A percentile compares a stretch with the other conserved stretches of the same genome.
Conservation (phyloP, 495 filamentous ascomycete genomes). For the Evernia prunastri region DNA sequence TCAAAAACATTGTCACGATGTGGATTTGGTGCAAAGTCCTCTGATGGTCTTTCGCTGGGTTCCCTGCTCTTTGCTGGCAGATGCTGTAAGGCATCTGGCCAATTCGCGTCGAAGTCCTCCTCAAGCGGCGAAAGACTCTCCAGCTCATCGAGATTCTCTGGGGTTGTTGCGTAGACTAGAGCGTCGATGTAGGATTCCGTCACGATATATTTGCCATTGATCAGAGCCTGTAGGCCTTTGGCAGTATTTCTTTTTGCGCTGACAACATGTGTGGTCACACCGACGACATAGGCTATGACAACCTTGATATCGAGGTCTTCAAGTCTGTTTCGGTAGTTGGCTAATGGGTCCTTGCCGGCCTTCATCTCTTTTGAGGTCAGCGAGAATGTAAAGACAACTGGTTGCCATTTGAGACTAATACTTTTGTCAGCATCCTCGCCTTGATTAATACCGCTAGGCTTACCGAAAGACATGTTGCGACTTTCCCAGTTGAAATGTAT, state of each 20-base stretch:
- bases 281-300: slow-evolving; percentile 59
- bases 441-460: slow-evolving; percentile 1
- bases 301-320: slow-evolving; percentile 86
- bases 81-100: slow-evolving; percentile 67
- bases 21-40: slow-evolving; percentile 62
- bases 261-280: slow-evolving; percentile 77
- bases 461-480: slow-evolving; percentile 51
- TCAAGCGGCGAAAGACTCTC: slow-evolving; percentile 63
- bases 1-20: slow-evolving; percentile 67
- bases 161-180: slow-evolving; percentile 58
- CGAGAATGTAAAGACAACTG: slow-evolving; percentile 74
- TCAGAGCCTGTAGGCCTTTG: slow-evolving; percentile 78
- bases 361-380: slow-evolving; percentile 69
- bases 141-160: slow-evolving; percentile 46
- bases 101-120: slow-evolving; percentile 70
- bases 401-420: slow-evolving; percentile 72
- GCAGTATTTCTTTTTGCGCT: slow-evolving; percentile 84
- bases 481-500: slow-evolving; percentile 60
- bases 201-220: slow-evolving; percentile 77
- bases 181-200: slow-evolving; percentile 68
- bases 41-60: slow-evolving; percentile 51
- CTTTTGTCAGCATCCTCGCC: slow-evolving; percentile 3
- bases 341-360: slow-evolving; percentile 55
- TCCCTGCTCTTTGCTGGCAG: slow-evolving; percentile 73
- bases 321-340: slow-evolving; percentile 53